These are phyloP conservation scores for Parasitella parasitica DNA, from an alignment of 371 early-diverging fungal genomes.

Conservation along the genomic window DNA sequence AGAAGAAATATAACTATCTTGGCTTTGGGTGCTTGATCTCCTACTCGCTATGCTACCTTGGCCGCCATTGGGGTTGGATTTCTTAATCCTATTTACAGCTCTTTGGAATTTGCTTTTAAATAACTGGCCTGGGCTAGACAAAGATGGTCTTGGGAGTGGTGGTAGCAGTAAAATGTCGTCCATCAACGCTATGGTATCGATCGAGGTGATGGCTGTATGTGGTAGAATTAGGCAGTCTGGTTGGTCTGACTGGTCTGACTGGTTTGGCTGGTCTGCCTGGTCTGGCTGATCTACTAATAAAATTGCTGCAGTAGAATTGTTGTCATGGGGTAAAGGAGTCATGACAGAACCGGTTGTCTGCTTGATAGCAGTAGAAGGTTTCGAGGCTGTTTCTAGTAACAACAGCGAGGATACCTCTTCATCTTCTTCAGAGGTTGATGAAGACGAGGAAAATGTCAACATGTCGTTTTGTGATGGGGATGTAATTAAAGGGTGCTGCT, in stretches of 20 bases:
- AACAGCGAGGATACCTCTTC: neutral
- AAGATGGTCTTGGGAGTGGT: neutral
- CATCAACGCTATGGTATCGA: neutral
- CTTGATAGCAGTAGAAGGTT: neutral
- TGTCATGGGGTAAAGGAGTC: neutral
- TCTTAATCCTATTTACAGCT: slow-evolving; percentile 13
- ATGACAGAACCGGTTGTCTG: neutral
- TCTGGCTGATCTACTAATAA: neutral
- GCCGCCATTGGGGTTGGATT: neutral
- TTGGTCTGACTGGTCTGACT: too few relatives aligned
- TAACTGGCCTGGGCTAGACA: slow-evolving; percentile 2
- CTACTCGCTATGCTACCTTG: neutral
- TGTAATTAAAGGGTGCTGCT: neutral
- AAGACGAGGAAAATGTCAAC: neutral
- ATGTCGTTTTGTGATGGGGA: neutral
- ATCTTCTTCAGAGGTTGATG: neutral
- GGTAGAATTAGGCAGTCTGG: too few relatives aligned
- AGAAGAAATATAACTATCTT: neutral
- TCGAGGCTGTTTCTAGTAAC: neutral
- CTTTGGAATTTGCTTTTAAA: slow-evolving; percentile 14
- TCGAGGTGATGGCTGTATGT: too few relatives aligned
- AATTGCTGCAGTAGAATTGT: neutral
- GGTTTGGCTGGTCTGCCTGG: too few relatives aligned
- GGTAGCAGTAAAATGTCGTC: neutral
- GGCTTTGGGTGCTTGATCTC: neutral